A percentile compares a stretch with the other conserved stretches of the same genome.
Evolutionary conservation across 192 early-diverging fungal genomes (phyloP).

Genomic region (Gigaspora rosea): DNA sequence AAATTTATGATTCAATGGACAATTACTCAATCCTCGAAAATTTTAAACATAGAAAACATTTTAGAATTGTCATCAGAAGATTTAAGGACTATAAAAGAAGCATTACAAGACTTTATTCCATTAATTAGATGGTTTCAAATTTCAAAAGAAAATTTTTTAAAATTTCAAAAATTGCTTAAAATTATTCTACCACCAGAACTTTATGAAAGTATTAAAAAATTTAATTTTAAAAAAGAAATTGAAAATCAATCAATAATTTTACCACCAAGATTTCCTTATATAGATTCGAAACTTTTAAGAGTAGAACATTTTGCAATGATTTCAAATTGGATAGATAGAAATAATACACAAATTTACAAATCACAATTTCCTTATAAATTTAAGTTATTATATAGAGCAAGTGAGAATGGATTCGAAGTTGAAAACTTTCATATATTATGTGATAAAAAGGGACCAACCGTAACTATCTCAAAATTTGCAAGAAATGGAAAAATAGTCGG

Average conservation of each 20-base stretch:
- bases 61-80: slow-evolving; percentile 7
- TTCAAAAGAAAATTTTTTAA: background rate
- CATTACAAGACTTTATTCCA: slow-evolving; percentile 11
- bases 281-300: slow-evolving; percentile 10
- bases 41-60: background rate
- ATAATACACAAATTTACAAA: background rate
- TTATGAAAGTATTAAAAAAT: background rate
- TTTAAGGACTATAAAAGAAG: background rate
- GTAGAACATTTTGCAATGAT: background rate
- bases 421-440: slow-evolving; percentile 6
- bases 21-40: background rate
- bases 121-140: slow-evolving; percentile 33
- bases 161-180: background rate
- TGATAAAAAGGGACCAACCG: slow-evolving; percentile 6
- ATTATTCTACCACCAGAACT: slow-evolving; percentile 17
- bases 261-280: slow-evolving; percentile 14
- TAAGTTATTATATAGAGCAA: slow-evolving; percentile 15
- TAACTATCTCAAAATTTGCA: background rate
- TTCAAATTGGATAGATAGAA: slow-evolving; percentile 25
- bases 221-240: background rate
- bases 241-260: background rate
- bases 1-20: slow-evolving; percentile 17
- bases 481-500: slow-evolving; percentile 1
- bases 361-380: background rate
- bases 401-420: slow-evolving; percentile 1